Conservation (phyloP, 2,329 filamentous ascomycete genomes). For the Hymenotorrendiella dingleyae region DNA sequence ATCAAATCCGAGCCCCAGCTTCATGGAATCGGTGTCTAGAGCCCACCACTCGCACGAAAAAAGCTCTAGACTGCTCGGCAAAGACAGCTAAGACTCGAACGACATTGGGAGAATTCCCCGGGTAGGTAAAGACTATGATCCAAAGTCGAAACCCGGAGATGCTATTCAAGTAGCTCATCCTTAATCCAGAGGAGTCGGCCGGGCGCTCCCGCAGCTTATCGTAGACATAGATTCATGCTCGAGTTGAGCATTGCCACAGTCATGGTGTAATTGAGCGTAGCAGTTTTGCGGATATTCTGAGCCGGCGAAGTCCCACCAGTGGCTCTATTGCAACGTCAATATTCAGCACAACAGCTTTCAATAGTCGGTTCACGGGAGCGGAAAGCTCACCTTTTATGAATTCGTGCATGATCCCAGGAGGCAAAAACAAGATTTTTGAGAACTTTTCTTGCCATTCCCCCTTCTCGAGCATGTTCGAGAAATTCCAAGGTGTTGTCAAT, state of each 20-base stretch:
- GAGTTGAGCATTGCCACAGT: conserved; percentile 70
- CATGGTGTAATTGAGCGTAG: conserved; percentile 56
- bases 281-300: no score
- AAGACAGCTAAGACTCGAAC: no score
- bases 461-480: conserved; percentile 52
- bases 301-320: no score
- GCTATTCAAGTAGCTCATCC: background rate
- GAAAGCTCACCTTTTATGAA: conserved; percentile 10
- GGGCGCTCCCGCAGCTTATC: conserved; percentile 18
- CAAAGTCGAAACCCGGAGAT: background rate
- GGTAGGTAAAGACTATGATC: no score
- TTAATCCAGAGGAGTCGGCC: background rate
- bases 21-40: no score
- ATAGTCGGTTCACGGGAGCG: no score
- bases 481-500: conserved; percentile 66
- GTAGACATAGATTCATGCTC: conserved; percentile 61
- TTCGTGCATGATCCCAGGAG: conserved; percentile 12
- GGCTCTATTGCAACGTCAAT: no score
- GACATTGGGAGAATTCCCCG: no score
- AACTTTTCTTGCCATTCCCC: conserved; percentile 65
- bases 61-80: no score
- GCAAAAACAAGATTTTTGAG: conserved; percentile 61
- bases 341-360: no score
- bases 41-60: no score
- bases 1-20: no score